phyloP scores from a whole-genome alignment of 805 yeast genomes.

The Yamadazyma tumulicola region DNA sequence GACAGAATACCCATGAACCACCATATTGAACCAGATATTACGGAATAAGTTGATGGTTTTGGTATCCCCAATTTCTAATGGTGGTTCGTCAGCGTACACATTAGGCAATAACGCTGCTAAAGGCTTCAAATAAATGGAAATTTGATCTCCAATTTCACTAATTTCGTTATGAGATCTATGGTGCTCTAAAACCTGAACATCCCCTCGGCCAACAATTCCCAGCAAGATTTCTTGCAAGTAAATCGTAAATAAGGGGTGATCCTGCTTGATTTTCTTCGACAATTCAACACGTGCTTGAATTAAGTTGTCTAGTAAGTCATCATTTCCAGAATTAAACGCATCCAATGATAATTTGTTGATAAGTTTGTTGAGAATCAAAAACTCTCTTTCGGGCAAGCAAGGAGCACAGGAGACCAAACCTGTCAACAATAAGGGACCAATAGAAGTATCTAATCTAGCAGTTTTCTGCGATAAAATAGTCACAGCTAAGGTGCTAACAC shows the following conservation, averaged over 20 bases:
- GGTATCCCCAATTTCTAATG: constrained; percentile 45
- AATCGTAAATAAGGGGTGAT: constrained; percentile 43
- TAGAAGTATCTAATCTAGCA: constrained; percentile 42
- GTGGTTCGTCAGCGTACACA: constrained; percentile 36
- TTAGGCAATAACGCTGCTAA: constrained; percentile 72
- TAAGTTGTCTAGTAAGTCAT: constrained; percentile 36
- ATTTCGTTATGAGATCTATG: constrained; percentile 77
- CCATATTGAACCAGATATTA: constrained; percentile 92
- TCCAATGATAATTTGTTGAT: constrained; percentile 48
- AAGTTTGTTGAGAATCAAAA: constrained; percentile 56
- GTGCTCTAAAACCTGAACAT: constrained; percentile 67
- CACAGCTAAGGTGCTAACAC: constrained; percentile 72
- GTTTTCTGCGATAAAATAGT: constrained; percentile 81
- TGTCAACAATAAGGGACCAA: constrained; percentile 53
- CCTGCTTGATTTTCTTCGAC: constrained; percentile 33
- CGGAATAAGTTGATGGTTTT: constrained; percentile 60
- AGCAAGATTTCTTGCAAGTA: constrained; percentile 67
- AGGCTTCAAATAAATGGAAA: constrained; percentile 61
- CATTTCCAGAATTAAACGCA: constrained; percentile 42
- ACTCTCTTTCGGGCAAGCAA: constrained; percentile 61
- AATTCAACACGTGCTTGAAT: constrained; percentile 48
- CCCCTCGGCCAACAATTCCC: constrained; percentile 73
- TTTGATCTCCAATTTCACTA: constrained; percentile 66
- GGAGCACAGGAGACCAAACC: constrained; percentile 66
- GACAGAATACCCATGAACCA: constrained; percentile 81